Evolutionary conservation across 1,284 basidiomycete genomes (phyloP).

Genomic region (Chalciporus piperatoides): DNA sequence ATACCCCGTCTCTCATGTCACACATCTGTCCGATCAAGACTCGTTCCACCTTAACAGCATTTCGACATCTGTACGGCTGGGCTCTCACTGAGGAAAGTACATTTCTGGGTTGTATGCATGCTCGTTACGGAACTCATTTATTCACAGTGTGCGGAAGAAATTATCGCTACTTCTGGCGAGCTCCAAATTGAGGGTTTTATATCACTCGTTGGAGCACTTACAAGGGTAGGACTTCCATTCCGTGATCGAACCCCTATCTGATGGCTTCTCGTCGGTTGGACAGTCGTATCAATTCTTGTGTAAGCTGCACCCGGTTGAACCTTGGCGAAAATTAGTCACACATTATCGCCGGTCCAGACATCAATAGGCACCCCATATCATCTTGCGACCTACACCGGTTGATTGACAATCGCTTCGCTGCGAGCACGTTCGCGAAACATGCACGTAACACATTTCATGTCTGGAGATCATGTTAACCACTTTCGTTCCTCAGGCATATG

Average conservation of each 20-base stretch:
- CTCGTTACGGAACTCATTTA: slow-evolving; percentile 37
- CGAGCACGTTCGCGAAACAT: slow-evolving; percentile 68
- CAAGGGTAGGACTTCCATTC: slow-evolving; percentile 46
- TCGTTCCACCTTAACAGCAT: slow-evolving; percentile 55
- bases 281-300: slow-evolving; percentile 84
- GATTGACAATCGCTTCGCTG: slow-evolving; percentile 64
- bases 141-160: slow-evolving; percentile 53
- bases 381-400: slow-evolving; percentile 65
- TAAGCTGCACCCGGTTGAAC: slow-evolving; percentile 36
- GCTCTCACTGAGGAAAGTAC: slow-evolving; percentile 59
- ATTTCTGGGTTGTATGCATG: slow-evolving; percentile 9
- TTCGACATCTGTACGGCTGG: slow-evolving; percentile 65
- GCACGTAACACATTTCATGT: slow-evolving; percentile 37
- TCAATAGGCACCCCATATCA: slow-evolving; percentile 77
- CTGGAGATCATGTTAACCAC: not conserved
- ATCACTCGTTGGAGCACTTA: slow-evolving; percentile 68
- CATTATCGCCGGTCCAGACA: slow-evolving; percentile 46
- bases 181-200: slow-evolving; percentile 75
- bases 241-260: slow-evolving; percentile 16
- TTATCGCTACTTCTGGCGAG: slow-evolving; percentile 48
- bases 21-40: slow-evolving; percentile 43
- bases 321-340: slow-evolving; percentile 4
- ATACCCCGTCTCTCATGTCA: slow-evolving; percentile 11
- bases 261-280: slow-evolving; percentile 11
- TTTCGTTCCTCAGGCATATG: slow-evolving; percentile 47